Evolutionary conservation across 441 rosid species (phyloP).

Genomic region (Raphanus hybrid): DNA sequence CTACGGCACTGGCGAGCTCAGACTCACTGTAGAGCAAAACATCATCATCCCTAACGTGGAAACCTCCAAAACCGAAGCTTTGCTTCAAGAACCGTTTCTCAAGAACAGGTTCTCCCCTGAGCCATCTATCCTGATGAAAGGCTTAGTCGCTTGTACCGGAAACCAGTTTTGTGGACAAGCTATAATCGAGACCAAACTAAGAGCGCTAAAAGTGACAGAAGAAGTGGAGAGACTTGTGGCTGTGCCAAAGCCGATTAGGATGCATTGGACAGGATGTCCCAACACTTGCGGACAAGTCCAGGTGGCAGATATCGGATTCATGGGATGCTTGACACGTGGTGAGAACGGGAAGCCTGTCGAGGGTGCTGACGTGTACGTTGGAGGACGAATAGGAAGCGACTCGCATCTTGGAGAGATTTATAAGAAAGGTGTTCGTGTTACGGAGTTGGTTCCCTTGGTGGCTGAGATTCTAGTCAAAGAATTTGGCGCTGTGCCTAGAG

Average conservation of each 20-base stretch:
- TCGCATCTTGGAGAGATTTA: constrained; percentile 80
- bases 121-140: constrained; percentile 87
- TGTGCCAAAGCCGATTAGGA: constrained; percentile 64
- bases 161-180: constrained; percentile 95
- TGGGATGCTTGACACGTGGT: constrained; percentile 93
- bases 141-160: constrained; percentile 91
- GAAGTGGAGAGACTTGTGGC: constrained; percentile 82
- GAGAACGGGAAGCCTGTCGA: constrained; percentile 76
- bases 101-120: constrained; percentile 67
- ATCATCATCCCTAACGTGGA: constrained; percentile 82
- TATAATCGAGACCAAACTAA: constrained; percentile 88
- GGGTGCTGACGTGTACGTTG: constrained; percentile 82
- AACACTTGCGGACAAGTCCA: constrained; percentile 91
- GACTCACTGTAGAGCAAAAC: constrained; percentile 92
- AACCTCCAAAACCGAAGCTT: constrained; percentile 69
- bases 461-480: constrained; percentile 72
- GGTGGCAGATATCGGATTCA: constrained; percentile 94
- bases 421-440: constrained; percentile 84
- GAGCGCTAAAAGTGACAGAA: constrained; percentile 85
- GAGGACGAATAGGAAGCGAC: constrained; percentile 87
- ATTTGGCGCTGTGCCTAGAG: constrained; percentile 87
- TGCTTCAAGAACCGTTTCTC: constrained; percentile 70
- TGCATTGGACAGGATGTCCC: constrained; percentile 99
- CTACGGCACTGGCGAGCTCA: constrained; percentile 85
- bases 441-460: constrained; percentile 79